Evolutionary conservation across 805 yeast genomes (phyloP), one percentile per base, ranked within the genome.

Genomic region (Komagataella ulmi): DNA sequence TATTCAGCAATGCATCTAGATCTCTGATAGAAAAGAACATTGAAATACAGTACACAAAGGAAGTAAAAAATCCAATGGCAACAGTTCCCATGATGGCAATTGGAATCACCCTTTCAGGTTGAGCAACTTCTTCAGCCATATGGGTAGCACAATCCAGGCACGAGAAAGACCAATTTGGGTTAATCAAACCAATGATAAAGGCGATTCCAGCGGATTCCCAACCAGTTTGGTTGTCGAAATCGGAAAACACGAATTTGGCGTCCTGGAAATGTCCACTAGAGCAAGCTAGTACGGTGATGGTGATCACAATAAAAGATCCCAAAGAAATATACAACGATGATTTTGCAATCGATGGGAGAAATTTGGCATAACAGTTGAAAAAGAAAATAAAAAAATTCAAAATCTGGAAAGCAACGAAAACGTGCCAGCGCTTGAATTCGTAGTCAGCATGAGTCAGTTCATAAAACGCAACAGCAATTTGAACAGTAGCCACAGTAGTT

Each of bases 101-200:
- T 18, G 88, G 87, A 51, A 81, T 79, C 55, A 76, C 72, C 49
- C 74, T 69, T 58, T 76, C 76, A 4, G 88, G 86, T 24, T 74
- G 68, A 44, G 73, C 67, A 44, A 74, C 73, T 59, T 83, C 88
- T 60, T 83, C 89, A 19, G 84, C 80, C 75, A 83, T 72, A 58
- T 83, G 88, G 2, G 87, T 80, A 2, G 87, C 86, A 53, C 81
- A 77, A 59, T 83, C 89, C 49, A 81, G 70, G 56, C 88, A 81
- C 24, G 80, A 73, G 67, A 81, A 81, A 7, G 83, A 77, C 85
- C 85, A 83, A 52, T 79, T 76, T 5, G 87, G 85, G 60, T 81
- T 81, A 56, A 82, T 75, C 49, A 82, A 64, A n/a, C 88, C 88
- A n/a, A 80, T 77, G 52, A 82, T 73, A 60, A 81, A 79, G 0